Evolutionary conservation across 176 grass and related monocot genomes (phyloP).

Genomic region (Chrysopogon serrulatus): DNA sequence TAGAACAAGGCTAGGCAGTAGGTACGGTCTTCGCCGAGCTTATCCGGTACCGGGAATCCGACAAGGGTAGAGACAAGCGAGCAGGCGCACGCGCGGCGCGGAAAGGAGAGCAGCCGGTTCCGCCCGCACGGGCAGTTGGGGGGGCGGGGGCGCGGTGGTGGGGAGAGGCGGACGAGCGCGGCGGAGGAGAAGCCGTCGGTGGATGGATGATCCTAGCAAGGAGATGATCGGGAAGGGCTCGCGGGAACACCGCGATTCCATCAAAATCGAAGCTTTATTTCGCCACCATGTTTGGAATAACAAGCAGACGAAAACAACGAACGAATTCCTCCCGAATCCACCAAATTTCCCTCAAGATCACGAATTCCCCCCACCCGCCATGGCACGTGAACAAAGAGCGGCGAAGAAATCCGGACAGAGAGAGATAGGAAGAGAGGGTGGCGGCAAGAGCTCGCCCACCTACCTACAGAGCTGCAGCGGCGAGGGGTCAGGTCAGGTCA

Average conservation of each 20-base stretch:
- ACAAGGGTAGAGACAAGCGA: not conserved
- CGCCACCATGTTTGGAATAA: not conserved
- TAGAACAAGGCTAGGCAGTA: not conserved
- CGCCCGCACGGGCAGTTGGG: not conserved
- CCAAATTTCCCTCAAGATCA: not conserved
- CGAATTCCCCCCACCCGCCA: not conserved
- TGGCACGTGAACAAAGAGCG: not conserved
- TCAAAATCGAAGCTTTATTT: not conserved
- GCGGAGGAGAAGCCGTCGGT: not conserved
- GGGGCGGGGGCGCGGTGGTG: too few relatives aligned
- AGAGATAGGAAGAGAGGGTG: too few relatives aligned
- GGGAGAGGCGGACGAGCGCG: too few relatives aligned
- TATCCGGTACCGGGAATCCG: not conserved
- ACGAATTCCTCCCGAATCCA: not conserved
- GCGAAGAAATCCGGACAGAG: not conserved
- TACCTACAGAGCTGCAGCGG: constrained; percentile 12
- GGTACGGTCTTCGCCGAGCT: constrained; percentile 2
- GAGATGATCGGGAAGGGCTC: not conserved
- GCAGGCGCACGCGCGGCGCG: not conserved
- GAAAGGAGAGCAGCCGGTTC: not conserved
- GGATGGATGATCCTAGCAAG: not conserved
- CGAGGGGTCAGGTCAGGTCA: too few relatives aligned
- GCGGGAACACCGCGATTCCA: not conserved
- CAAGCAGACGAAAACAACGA: too few relatives aligned
- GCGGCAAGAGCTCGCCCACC: not conserved